Base-by-base conservation (phyloP, 176 grass and related monocot species). In the Rhynchospora breviuscula region DNA sequence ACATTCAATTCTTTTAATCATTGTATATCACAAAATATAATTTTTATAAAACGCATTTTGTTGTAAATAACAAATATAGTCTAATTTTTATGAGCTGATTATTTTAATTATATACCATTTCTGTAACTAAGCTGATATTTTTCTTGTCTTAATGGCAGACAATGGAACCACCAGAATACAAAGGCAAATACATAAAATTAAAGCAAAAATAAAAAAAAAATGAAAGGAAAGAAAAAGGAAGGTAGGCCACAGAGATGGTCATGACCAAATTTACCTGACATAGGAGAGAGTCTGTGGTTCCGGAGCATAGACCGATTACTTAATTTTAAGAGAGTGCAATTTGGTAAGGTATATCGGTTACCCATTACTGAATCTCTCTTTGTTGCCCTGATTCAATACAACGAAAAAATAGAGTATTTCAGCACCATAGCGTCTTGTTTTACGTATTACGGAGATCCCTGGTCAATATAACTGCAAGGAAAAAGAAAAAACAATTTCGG, bases 51-150 rank as follows among this genome's bases (percentile, higher is more conserved):
- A 25, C 12, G 31, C 23, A 56, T 33, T 77, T 21, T 3, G 21
- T 76, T 76, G 73, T 77, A 77, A 2, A 77, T 77, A 77, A 8
- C 12, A 29, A 56, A 77, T 77, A 56, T 56, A 77, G 54, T 54
- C 12, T 77, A 56, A 56, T 77, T 31, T 53, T 29, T 56, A 22
- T 56, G 23, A 31, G 49, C 21, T 56, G 23, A 25, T 76, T 52
- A 54, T 53, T 19, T 70, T 46, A 46, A 46, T 70, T 45, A 35
- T 63, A 10, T 25, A 23, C 6, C 21, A 23, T 2, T 25, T 22
- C 60, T 23, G 10, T 40, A 67, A 68, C 25, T 23, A 23, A 47
- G 19, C n/a, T 19, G 44, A 22, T 73, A 22, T 75, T 52, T 62
- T 22, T 52, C 45, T 75, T 75, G 70, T 75, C 21, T 25, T 19